A percentile compares a stretch with the other conserved stretches of the same genome.
Evolutionary conservation across 2,329 filamentous ascomycete genomes (phyloP).

Genomic region (Xylariaceae sp.): DNA sequence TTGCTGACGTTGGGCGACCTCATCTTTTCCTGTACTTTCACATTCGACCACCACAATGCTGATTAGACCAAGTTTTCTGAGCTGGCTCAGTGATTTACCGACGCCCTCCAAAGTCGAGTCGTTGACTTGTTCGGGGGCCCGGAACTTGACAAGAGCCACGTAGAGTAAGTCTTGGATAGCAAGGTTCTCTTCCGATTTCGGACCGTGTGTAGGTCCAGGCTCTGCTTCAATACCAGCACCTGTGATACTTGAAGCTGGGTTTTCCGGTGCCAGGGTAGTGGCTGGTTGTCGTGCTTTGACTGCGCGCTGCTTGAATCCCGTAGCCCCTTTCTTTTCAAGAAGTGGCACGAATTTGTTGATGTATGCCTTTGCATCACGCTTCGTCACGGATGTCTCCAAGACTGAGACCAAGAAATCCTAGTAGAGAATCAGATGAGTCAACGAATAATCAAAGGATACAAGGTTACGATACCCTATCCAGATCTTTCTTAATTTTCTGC

Average conservation of each 20-base stretch:
- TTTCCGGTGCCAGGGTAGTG: slow-evolving; percentile 1
- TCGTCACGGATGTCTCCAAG: slow-evolving; percentile 83
- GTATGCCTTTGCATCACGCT: slow-evolving; percentile 88
- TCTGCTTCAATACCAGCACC: slow-evolving; percentile 2
- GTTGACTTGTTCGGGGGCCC: slow-evolving; percentile 66
- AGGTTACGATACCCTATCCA: slow-evolving; percentile 39
- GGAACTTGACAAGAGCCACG: slow-evolving; percentile 81
- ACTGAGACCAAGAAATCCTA: slow-evolving; percentile 85
- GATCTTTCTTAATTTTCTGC: slow-evolving; percentile 42
- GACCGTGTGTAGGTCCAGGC: slow-evolving; percentile 3
- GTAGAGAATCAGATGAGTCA: slow-evolving; percentile 6
- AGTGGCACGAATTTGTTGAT: slow-evolving; percentile 69
- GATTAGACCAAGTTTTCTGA: slow-evolving; percentile 74
- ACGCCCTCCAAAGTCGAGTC: slow-evolving; percentile 68
- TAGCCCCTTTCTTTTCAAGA: slow-evolving; percentile 29
- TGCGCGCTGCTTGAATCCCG: slow-evolving; percentile 26
- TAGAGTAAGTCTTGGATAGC: slow-evolving; percentile 44
- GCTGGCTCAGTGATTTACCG: slow-evolving; percentile 77
- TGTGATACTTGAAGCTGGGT: slow-evolving; percentile 5
- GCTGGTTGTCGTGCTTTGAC: slow-evolving; percentile 20
- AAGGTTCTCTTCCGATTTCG: slow-evolving; percentile 39
- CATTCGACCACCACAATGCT: slow-evolving; percentile 83
- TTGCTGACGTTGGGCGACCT: slow-evolving; percentile 35
- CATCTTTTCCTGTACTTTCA: slow-evolving; percentile 31
- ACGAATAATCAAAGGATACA: slow-evolving; percentile 1